Evolutionary conservation across 2,329 filamentous ascomycete species (phyloP).

Genomic region (Plectosphaerella sp.): DNA sequence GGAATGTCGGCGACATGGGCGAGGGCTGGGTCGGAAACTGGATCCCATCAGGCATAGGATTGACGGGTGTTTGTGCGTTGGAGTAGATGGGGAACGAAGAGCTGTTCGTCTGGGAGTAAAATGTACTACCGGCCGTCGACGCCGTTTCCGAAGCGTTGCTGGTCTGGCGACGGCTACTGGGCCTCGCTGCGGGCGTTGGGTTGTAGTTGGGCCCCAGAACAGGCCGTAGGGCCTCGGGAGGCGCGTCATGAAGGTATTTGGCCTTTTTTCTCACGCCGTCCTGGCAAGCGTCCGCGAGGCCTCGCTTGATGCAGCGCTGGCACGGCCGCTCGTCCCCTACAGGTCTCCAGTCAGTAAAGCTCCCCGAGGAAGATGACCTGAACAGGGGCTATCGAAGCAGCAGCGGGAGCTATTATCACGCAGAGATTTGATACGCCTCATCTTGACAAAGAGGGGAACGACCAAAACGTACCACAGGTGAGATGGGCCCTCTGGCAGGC

Average conservation of each 20-base stretch:
- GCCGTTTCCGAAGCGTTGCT: constrained; percentile 30
- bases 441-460: constrained; percentile 2
- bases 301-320: constrained; percentile 88
- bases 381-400: background rate
- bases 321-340: constrained; percentile 93
- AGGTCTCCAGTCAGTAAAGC: background rate
- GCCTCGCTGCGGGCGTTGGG: constrained; percentile 40
- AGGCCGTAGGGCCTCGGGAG: constrained; percentile 82
- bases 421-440: background rate
- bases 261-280: constrained; percentile 98
- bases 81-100: constrained; percentile 49
- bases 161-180: constrained; percentile 35
- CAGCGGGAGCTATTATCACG: constrained; percentile 1
- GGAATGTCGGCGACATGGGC: constrained; percentile 71
- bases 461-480: constrained; percentile 80
- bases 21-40: constrained; percentile 64
- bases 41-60: constrained; percentile 41
- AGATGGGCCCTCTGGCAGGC: constrained; percentile 96
- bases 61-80: constrained; percentile 37
- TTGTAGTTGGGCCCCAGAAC: constrained; percentile 72
- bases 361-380: background rate
- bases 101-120: constrained; percentile 42
- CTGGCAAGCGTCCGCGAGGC: constrained; percentile 84
- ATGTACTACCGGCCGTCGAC: constrained; percentile 37
- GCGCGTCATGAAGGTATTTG: constrained; percentile 96